Conservation (phyloP, 495 filamentous ascomycete species). For the Letharia lupina region DNA sequence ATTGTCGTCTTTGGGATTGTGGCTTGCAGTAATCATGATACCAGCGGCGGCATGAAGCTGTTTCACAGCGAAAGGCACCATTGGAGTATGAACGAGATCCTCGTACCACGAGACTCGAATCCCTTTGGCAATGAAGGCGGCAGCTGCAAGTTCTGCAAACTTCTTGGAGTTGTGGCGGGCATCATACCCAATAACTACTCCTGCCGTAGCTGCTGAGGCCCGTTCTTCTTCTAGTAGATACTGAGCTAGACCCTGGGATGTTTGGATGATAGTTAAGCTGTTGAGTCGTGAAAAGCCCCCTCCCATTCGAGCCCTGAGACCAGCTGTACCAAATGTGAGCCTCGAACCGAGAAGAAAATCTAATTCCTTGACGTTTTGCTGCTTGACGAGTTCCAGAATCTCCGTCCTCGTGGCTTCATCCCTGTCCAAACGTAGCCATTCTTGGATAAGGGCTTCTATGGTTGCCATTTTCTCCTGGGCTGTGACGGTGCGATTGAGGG, state of each 20-base stretch:
- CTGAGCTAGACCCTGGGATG: conserved; percentile 61
- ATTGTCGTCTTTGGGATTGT: conserved; percentile 65
- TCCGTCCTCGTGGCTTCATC: conserved; percentile 50
- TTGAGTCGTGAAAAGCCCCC: conserved; percentile 67
- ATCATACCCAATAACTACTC: conserved; percentile 60
- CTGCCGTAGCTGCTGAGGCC: conserved; percentile 32
- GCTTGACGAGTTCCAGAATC: conserved; percentile 47
- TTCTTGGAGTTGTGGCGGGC: conserved; percentile 57
- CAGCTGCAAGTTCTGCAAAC: conserved; percentile 56
- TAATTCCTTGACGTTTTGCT: conserved; percentile 43
- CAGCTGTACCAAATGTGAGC: conserved; percentile 64
- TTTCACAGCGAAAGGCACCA: conserved; percentile 59
- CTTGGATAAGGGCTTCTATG: conserved; percentile 25
- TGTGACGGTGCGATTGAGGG: neutral
- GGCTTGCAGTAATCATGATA: conserved; percentile 65
- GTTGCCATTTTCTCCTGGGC: neutral
- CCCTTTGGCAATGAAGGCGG: conserved; percentile 53
- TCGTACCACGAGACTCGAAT: conserved; percentile 57
- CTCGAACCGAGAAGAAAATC: conserved; percentile 48
- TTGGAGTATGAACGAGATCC: conserved; percentile 49
- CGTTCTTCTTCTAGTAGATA: conserved; percentile 43
- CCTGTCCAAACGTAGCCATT: conserved; percentile 60
- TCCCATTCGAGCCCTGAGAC: conserved; percentile 60
- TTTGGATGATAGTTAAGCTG: conserved; percentile 60
- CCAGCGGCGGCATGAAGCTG: conserved; percentile 52